phyloP scores from a whole-genome alignment of 2,329 filamentous ascomycete species.

The Aaosphaeria arxii region DNA sequence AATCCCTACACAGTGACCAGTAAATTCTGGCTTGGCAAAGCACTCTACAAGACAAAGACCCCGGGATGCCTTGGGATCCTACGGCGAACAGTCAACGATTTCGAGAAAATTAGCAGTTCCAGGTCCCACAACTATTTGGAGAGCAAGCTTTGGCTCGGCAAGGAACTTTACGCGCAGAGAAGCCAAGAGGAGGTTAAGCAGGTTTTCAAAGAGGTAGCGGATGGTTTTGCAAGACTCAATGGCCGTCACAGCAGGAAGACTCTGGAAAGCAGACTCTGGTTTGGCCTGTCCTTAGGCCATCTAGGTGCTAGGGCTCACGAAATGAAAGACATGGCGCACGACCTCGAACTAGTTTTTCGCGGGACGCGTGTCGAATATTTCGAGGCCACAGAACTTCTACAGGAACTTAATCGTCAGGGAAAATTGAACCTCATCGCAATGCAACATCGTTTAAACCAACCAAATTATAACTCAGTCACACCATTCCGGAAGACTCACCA shows the following conservation, averaged over 20 bases:
- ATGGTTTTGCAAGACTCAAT: not conserved
- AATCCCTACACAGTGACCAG: slow-evolving; percentile 2
- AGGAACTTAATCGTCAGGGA: no score
- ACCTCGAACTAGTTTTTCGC: no score
- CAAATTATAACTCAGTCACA: not conserved
- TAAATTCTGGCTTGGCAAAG: slow-evolving; percentile 3
- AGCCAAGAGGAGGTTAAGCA: not conserved
- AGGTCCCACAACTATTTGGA: not conserved
- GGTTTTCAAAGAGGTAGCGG: not conserved
- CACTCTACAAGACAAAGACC: slow-evolving; percentile 4
- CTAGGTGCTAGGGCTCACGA: not conserved
- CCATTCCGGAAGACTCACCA: not conserved
- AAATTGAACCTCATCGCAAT: no score
- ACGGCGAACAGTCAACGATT: not conserved
- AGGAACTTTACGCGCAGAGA: not conserved
- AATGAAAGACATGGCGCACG: not conserved
- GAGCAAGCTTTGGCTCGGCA: slow-evolving; percentile 2
- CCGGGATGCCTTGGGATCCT: not conserved
- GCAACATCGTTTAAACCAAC: not conserved
- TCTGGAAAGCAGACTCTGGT: not conserved
- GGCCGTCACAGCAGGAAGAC: not conserved
- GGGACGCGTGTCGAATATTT: no score
- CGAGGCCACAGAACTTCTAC: no score
- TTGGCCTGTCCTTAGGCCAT: not conserved
- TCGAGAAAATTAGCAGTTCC: not conserved